Conservation (phyloP, 2,329 filamentous ascomycete species). For the Ceratocystis eucalypticola region DNA sequence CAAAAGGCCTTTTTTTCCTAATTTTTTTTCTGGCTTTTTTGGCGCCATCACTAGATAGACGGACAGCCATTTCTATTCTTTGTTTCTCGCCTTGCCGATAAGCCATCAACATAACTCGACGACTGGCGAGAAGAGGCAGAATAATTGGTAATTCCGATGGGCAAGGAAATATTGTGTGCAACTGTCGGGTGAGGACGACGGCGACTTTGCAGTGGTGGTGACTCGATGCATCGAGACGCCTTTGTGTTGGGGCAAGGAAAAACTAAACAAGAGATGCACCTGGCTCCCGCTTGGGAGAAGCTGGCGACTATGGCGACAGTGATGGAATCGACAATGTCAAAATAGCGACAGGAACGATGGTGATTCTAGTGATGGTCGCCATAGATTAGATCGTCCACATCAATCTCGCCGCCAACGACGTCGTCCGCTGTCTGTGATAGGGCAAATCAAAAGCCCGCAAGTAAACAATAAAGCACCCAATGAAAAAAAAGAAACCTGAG, state of each 20-base stretch:
- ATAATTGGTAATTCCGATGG: not conserved
- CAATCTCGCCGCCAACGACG: not conserved
- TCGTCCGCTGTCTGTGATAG: slow-evolving; percentile 13
- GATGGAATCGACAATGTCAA: not conserved
- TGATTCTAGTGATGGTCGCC: not conserved
- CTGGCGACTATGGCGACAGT: not conserved
- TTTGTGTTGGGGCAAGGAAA: not conserved
- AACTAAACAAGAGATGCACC: not conserved
- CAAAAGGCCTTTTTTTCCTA: not conserved
- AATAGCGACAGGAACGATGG: not conserved
- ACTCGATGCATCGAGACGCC: not conserved
- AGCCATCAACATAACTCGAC: not conserved
- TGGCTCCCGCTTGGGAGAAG: not conserved
- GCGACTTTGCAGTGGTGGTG: not conserved
- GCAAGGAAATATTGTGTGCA: not conserved
- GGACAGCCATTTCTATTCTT: not conserved
- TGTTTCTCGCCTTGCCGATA: not conserved
- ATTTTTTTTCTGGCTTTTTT: not conserved
- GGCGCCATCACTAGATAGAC: not conserved
- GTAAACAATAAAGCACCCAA: slow-evolving; percentile 21
- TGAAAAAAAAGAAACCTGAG: slow-evolving; percentile 21
- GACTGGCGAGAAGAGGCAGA: not conserved
- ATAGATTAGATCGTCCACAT: not conserved
- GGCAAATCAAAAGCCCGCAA: slow-evolving; percentile 19
- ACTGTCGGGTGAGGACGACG: not conserved